Conservation (phyloP, 768 basidiomycete species). For the Sarcodon aspratus region DNA sequence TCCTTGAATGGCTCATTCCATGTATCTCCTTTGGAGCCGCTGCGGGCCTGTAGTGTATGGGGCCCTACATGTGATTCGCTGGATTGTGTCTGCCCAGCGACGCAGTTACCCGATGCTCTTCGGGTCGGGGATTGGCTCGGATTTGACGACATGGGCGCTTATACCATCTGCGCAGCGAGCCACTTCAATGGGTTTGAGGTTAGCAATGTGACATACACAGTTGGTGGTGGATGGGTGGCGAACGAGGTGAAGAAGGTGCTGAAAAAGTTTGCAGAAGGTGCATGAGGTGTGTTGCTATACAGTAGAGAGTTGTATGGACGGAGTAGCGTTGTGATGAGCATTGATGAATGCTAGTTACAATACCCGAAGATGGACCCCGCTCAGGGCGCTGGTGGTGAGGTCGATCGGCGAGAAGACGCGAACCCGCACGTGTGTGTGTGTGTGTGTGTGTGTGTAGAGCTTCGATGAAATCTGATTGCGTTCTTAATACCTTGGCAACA, state of each 20-base stretch:
- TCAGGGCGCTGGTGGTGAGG: no score
- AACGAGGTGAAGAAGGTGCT: slow-evolving; percentile 44
- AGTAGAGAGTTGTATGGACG: no score
- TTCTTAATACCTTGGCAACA: no score
- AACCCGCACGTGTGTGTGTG: no score
- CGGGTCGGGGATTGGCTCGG: slow-evolving; percentile 95
- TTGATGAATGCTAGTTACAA: no score
- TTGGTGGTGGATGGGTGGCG: slow-evolving; percentile 38
- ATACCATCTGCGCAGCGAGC: slow-evolving; percentile 95
- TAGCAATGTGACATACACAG: slow-evolving; percentile 72
- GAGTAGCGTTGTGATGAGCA: no score
- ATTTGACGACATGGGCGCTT: slow-evolving; percentile 98
- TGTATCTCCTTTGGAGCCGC: slow-evolving; percentile 28
- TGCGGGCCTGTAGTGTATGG: slow-evolving; percentile 72
- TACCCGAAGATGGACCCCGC: no score
- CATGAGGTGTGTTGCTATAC: no score
- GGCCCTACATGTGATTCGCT: slow-evolving; percentile 98
- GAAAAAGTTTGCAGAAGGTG: slow-evolving; percentile 28
- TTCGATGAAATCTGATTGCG: no score
- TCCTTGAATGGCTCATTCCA: slow-evolving; percentile 61
- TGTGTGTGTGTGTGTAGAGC: no score
- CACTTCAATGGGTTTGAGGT: slow-evolving; percentile 89
- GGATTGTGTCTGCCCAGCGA: slow-evolving; percentile 72
- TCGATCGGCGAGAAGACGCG: no score
- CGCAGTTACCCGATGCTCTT: slow-evolving; percentile 53